Conservation (phyloP, 169 alveolate genomes). For the Perkinsus olseni region DNA sequence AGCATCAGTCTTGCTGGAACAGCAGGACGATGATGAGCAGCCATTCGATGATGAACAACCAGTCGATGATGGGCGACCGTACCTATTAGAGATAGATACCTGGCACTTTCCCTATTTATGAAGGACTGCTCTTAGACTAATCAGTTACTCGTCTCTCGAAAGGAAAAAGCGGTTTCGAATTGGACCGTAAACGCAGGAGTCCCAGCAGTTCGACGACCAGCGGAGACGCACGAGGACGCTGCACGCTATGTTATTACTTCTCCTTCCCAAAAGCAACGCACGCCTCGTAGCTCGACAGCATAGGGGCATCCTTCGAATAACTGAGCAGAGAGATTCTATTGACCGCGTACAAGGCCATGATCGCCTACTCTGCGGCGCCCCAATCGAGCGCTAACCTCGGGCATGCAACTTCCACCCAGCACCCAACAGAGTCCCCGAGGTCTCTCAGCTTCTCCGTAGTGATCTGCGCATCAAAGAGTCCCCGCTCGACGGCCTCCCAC, state of each 20-base stretch:
- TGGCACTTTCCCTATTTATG: not conserved
- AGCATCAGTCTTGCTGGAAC: not conserved
- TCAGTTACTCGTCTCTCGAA: too few relatives aligned
- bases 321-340: not conserved
- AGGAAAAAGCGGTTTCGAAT: too few relatives aligned
- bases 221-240: too few relatives aligned
- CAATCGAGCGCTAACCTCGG: conserved; percentile 98
- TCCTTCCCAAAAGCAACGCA: conserved; percentile 76
- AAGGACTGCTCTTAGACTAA: not conserved
- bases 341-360: not conserved
- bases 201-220: too few relatives aligned
- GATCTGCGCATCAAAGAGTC: not conserved
- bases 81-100: not conserved
- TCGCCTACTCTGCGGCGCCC: conserved; percentile 77
- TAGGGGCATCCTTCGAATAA: conserved; percentile 52
- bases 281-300: conserved; percentile 93
- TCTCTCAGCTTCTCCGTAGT: not conserved
- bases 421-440: conserved; percentile 10
- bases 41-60: not conserved
- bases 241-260: too few relatives aligned
- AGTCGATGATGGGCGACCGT: not conserved
- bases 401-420: conserved; percentile 86
- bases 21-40: not conserved
- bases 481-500: not conserved
- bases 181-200: too few relatives aligned